Evolutionary conservation across 805 yeast genomes (phyloP).

Genomic region (Scheffersomyces coipomensis): DNA sequence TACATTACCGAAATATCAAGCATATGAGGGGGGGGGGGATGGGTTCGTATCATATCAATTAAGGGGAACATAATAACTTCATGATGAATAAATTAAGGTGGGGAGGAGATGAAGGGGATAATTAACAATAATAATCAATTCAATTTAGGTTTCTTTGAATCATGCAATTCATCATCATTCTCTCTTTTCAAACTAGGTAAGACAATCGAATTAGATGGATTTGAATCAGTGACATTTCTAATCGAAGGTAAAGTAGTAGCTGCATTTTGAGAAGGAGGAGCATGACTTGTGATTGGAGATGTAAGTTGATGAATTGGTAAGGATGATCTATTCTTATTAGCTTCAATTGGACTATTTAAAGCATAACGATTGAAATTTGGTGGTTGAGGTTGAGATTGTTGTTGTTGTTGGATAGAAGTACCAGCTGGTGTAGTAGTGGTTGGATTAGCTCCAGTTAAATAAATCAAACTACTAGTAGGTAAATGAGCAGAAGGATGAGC

Average conservation of each 20-base stretch:
- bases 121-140: constrained; percentile 5
- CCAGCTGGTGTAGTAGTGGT: constrained; percentile 2
- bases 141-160: constrained; percentile 11
- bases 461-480: background rate
- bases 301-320: background rate
- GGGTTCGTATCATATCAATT: no score
- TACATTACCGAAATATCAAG: no score
- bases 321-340: background rate
- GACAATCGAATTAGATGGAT: constrained; percentile 5
- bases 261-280: background rate
- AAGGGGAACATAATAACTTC: no score
- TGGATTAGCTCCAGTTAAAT: background rate
- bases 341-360: background rate
- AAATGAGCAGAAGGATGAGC: background rate
- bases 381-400: background rate
- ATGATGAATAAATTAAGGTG: no score
- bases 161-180: constrained; percentile 13
- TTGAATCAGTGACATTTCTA: constrained; percentile 2
- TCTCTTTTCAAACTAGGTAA: constrained; percentile 22
- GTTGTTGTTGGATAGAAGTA: background rate
- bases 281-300: background rate
- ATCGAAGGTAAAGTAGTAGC: constrained; percentile 2
- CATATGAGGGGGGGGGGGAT: no score
- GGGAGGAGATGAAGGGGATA: no score
- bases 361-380: background rate